These are phyloP conservation scores for Penicillium subrubescens DNA, from an alignment of 495 filamentous ascomycete genomes.

Conservation along the genomic window DNA sequence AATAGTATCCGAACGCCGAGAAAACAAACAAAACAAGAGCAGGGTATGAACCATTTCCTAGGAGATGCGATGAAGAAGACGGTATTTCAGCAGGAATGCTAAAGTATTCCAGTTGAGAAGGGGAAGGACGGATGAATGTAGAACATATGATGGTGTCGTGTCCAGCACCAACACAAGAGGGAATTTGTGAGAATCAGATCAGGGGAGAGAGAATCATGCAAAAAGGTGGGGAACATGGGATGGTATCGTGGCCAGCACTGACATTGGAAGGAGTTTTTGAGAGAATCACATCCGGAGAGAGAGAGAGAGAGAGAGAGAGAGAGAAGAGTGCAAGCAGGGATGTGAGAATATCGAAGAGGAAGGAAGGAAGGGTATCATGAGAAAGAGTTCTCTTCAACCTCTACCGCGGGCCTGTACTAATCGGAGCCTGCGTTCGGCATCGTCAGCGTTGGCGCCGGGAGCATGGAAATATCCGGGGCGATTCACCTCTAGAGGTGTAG, in stretches of 20 bases:
- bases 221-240: background rate
- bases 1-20: constrained; percentile 24
- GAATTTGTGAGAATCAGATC: background rate
- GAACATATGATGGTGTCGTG: constrained; percentile 5
- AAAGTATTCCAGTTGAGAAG: background rate
- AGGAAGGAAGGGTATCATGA: background rate
- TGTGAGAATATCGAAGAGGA: background rate
- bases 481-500: constrained; percentile 40
- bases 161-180: constrained; percentile 19
- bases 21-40: constrained; percentile 2
- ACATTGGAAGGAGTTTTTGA: background rate
- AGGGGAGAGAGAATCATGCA: background rate
- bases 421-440: constrained; percentile 44
- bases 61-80: background rate
- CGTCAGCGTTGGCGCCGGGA: constrained; percentile 34
- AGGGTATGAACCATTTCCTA: constrained; percentile 1
- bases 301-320: background rate
- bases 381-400: constrained; percentile 12
- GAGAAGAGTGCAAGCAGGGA: background rate
- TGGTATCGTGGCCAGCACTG: constrained; percentile 24
- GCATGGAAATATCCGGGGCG: constrained; percentile 30
- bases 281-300: background rate
- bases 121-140: background rate
- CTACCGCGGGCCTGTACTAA: constrained; percentile 44
- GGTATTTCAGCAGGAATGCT: background rate